A percentile compares a stretch with the other conserved stretches of the same genome.
Conservation (phyloP, 495 filamentous ascomycete species). For the Penicillium daleae region DNA sequence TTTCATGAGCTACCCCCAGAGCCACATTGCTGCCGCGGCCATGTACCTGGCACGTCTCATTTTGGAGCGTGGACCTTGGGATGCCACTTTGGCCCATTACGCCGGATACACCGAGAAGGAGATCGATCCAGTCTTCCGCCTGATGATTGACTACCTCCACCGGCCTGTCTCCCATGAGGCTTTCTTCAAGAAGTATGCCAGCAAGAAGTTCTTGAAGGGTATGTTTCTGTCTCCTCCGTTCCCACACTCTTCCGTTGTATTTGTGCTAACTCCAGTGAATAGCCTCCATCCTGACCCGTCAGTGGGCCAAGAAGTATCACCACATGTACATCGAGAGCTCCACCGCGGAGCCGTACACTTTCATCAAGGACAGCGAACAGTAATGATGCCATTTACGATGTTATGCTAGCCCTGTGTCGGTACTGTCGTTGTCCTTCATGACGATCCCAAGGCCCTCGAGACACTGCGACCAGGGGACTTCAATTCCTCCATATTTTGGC, state of each 20-base stretch:
- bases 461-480: constrained; percentile 33
- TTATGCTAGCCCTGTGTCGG: constrained; percentile 34
- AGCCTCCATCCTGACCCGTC: constrained; percentile 90
- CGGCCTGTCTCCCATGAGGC: constrained; percentile 90
- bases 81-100: constrained; percentile 88
- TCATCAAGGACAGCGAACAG: constrained; percentile 44
- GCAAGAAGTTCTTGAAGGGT: constrained; percentile 98
- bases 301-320: constrained; percentile 84
- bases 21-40: constrained; percentile 84
- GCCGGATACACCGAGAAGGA: constrained; percentile 92
- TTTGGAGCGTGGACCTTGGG: constrained; percentile 87
- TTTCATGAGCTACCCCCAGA: constrained; percentile 84
- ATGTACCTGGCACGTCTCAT: constrained; percentile 96
- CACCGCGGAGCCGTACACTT: constrained; percentile 41
- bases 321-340: constrained; percentile 48
- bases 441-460: constrained; percentile 33
- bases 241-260: no score
- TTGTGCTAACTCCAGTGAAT: constrained; percentile 19
- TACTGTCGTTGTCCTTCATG: constrained; percentile 30
- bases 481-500: constrained; percentile 48
- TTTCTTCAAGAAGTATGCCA: constrained; percentile 99
- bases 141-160: constrained; percentile 95
- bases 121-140: constrained; percentile 85
- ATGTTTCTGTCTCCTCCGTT: no score
- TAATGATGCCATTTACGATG: constrained; percentile 37